Conservation (phyloP, 352 stramenopile species). For the Phytopythium ostracodes region DNA sequence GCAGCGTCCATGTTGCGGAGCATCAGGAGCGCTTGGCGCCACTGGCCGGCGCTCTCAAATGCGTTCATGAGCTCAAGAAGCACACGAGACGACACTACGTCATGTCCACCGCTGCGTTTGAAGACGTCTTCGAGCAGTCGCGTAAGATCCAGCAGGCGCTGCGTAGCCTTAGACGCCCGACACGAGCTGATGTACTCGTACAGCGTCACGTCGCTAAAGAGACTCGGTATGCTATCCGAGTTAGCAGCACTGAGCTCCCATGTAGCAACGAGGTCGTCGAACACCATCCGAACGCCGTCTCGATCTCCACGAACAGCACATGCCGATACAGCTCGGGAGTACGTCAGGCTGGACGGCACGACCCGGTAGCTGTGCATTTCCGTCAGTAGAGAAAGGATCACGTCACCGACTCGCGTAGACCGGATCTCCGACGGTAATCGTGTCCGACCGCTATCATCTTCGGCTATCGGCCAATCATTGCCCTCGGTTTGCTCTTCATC, state of each 20-base stretch:
- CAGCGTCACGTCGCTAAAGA: constrained; percentile 32
- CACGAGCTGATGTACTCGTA: constrained; percentile 39
- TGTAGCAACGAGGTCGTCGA: constrained; percentile 25
- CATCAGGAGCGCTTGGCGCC: constrained; percentile 40
- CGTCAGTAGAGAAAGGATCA: constrained; percentile 21
- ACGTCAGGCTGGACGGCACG: constrained; percentile 16
- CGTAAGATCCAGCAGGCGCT: constrained; percentile 31
- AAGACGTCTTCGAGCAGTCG: constrained; percentile 38
- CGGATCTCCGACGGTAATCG: neutral
- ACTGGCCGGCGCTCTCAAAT: constrained; percentile 41
- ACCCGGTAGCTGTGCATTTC: constrained; percentile 26
- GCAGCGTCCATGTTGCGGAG: constrained; percentile 33
- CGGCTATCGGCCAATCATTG: constrained; percentile 4
- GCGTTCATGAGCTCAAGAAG: constrained; percentile 44
- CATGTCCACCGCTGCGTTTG: constrained; percentile 7
- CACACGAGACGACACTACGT: constrained; percentile 18
- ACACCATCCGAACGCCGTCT: constrained; percentile 30
- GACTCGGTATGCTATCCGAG: constrained; percentile 5
- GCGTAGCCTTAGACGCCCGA: constrained; percentile 18
- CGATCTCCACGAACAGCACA: constrained; percentile 38
- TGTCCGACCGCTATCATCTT: neutral
- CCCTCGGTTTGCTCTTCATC: constrained; percentile 13
- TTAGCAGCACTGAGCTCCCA: neutral
- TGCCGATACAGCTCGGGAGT: constrained; percentile 31
- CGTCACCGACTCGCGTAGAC: neutral